Evolutionary conservation across 805 yeast species (phyloP).

Genomic region (Myxozyma geophila): DNA sequence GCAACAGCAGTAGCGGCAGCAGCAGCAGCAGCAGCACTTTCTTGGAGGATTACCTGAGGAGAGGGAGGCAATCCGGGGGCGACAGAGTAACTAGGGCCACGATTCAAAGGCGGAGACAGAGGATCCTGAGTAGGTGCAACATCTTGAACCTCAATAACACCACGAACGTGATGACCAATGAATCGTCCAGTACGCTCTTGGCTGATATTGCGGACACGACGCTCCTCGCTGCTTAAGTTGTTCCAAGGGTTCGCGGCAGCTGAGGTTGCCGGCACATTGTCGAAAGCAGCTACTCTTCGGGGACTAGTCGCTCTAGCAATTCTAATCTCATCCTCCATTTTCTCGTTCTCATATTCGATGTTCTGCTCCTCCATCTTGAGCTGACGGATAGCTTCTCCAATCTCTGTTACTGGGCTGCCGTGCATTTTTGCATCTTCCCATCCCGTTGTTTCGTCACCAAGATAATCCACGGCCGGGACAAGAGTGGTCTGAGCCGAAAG

Average conservation of each 20-base stretch:
- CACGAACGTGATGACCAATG: slow-evolving; percentile 21
- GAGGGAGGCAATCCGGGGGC: slow-evolving; percentile 31
- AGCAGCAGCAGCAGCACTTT: slow-evolving; percentile 7
- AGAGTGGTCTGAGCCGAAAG: background rate
- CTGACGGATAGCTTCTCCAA: slow-evolving; percentile 20
- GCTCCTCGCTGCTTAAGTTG: slow-evolving; percentile 3
- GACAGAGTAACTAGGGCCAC: slow-evolving; percentile 15
- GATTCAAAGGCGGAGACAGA: slow-evolving; percentile 13
- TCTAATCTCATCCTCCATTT: slow-evolving; percentile 9
- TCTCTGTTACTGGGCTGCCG: slow-evolving; percentile 8
- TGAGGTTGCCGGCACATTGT: background rate
- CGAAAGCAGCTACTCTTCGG: background rate
- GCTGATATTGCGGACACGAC: slow-evolving; percentile 12
- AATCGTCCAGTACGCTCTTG: slow-evolving; percentile 21
- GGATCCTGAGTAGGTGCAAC: slow-evolving; percentile 30
- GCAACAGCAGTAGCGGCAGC: background rate
- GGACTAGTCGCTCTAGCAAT: slow-evolving; percentile 12
- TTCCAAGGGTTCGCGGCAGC: slow-evolving; percentile 21
- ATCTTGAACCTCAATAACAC: slow-evolving; percentile 17
- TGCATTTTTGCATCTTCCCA: slow-evolving; percentile 26
- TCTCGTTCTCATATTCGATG: slow-evolving; percentile 9
- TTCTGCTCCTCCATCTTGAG: slow-evolving; percentile 20
- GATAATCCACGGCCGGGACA: slow-evolving; percentile 1
- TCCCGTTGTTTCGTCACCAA: slow-evolving; percentile 3
- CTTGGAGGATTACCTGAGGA: slow-evolving; percentile 19